phyloP scores from a whole-genome alignment of 495 filamentous ascomycete genomes.

The Tuber calosporum region DNA sequence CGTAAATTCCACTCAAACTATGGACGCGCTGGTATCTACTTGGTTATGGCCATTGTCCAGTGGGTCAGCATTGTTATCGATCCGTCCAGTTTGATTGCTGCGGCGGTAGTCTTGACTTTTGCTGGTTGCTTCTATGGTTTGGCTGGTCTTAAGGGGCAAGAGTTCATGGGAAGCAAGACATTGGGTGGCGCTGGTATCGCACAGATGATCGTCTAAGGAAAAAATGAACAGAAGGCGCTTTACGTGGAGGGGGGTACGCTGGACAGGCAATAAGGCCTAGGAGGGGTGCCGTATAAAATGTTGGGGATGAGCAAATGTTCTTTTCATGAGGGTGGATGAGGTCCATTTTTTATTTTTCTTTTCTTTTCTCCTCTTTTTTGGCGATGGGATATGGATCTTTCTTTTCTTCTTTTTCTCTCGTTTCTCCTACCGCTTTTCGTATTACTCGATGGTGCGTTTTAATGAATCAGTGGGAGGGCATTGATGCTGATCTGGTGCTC shows the following conservation, averaged over 20 bases:
- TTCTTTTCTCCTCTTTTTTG: conserved; percentile 14
- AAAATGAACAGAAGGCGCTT: conserved; percentile 2
- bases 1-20: conserved; percentile 89
- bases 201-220: conserved; percentile 97
- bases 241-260: conserved; percentile 8
- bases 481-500: neutral
- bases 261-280: neutral
- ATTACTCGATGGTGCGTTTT: conserved; percentile 19
- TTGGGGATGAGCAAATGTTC: conserved; percentile 6
- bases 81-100: conserved; percentile 65
- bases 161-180: conserved; percentile 94
- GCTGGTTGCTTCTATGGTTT: conserved; percentile 74
- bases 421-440: neutral
- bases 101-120: conserved; percentile 70
- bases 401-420: conserved; percentile 8
- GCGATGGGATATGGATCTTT: conserved; percentile 29
- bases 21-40: conserved; percentile 91
- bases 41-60: conserved; percentile 69
- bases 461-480: conserved; percentile 21
- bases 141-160: conserved; percentile 83
- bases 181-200: conserved; percentile 88
- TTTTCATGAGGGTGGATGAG: conserved; percentile 5
- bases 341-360: conserved; percentile 23
- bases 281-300: conserved; percentile 11
- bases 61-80: conserved; percentile 63